Evolutionary conservation across 352 stramenopile species (phyloP), one percentile per base, ranked within the genome.

Genomic region (Albugo laibachii): DNA sequence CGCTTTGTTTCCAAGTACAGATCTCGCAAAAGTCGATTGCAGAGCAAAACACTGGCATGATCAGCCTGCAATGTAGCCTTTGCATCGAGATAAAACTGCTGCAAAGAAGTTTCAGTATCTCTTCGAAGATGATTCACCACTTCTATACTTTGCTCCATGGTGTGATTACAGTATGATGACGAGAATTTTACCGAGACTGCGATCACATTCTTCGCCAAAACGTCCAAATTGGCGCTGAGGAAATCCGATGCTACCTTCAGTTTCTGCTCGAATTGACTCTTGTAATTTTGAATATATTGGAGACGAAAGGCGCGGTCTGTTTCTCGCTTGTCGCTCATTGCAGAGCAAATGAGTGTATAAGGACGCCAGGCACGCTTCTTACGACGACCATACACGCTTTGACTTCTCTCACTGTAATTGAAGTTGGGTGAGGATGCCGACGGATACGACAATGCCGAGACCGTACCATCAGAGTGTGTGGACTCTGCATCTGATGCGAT

Each of bases 311-410:
- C 47, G 15, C 61, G 49, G 16, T 83, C 59, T 10, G 62, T 62
- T 24, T 69, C 64, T 27, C 49, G 40, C 34, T 69, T 78, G 4
- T 58, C 57, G 27, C 80, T 65, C 73, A 89, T 85, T 0, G 77
- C 86, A 5, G 77, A 81, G 2, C 73, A 68, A 13, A 83, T 59
- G 5, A 89, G 63, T 48, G 72, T 78, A 57, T 89, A 89, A 11
- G 77, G 77, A 47, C 63, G 63, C 77, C 77, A 89, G 2, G 62
- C 58, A 16, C 58, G 51, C 1, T 41, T 43, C 8, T 31, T 31
- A 31, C 24, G 24, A 31, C 8, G 24, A 31, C 3, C 24, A 8
- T 31, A 8, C 8, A 10, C 8, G 24, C 24, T 31, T 31, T 31
- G 24, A 10, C 24, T 31, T 31, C 3, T 31, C 24, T 31, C 24